Conservation (phyloP, 2,329 filamentous ascomycete species). For the Pezicula radicicola region DNA sequence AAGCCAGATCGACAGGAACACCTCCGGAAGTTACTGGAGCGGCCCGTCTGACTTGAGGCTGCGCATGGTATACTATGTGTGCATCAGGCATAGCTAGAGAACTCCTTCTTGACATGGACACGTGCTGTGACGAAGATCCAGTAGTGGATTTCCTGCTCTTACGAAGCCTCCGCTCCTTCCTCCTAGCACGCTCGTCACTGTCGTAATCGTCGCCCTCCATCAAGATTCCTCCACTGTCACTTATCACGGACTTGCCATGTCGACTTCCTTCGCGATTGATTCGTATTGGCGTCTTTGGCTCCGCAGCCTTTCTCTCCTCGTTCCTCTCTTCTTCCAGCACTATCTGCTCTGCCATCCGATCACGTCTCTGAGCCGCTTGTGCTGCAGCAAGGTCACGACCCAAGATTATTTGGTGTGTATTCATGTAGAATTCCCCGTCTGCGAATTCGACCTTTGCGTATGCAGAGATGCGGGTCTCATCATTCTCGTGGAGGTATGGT, state of each 20-base stretch:
- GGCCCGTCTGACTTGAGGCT: slow-evolving; percentile 37
- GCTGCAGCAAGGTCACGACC: slow-evolving; percentile 67
- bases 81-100: slow-evolving; percentile 24
- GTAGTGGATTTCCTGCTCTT: slow-evolving; percentile 36
- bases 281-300: slow-evolving; percentile 46
- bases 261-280: slow-evolving; percentile 42
- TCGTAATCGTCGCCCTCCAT: slow-evolving; percentile 61
- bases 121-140: slow-evolving; percentile 36
- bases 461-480: slow-evolving; percentile 33
- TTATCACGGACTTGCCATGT: slow-evolving; percentile 57
- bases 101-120: slow-evolving; percentile 25
- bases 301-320: slow-evolving; percentile 42
- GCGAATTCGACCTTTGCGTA: slow-evolving; percentile 64
- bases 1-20: slow-evolving; percentile 55
- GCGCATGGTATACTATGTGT: slow-evolving; percentile 45
- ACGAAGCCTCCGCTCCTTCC: slow-evolving; percentile 36
- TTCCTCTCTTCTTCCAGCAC: slow-evolving; percentile 47
- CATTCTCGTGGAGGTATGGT: slow-evolving; percentile 9
- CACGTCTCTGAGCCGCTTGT: slow-evolving; percentile 41
- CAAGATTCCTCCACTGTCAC: slow-evolving; percentile 67
- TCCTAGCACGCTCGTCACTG: slow-evolving; percentile 46
- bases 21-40: slow-evolving; percentile 58
- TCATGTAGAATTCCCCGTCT: slow-evolving; percentile 78
- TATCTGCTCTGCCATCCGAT: slow-evolving; percentile 43
- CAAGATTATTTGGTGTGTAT: slow-evolving; percentile 68